These are phyloP conservation scores for Eimeria praecox DNA, from an alignment of 169 alveolate genomes.

Conservation along the genomic window DNA sequence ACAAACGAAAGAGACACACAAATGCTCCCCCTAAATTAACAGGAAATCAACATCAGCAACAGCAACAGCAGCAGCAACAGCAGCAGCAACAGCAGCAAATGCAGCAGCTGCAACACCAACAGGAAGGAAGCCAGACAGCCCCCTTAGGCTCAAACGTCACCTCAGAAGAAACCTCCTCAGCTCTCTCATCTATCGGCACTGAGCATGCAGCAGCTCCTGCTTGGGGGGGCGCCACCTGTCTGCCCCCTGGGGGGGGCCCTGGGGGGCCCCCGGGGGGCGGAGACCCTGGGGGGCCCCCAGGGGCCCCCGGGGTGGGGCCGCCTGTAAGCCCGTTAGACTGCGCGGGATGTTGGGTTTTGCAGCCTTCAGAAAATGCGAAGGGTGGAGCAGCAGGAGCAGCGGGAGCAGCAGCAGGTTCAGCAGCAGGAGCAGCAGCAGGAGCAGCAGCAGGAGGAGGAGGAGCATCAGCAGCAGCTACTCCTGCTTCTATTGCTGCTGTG, in stretches of 20 bases:
- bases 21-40: conserved; percentile 14
- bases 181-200: neutral
- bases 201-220: conserved; percentile 13
- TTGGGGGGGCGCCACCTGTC: neutral
- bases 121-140: neutral
- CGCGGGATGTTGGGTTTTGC: conserved; percentile 34
- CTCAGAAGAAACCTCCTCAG: neutral
- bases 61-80: conserved; percentile 56
- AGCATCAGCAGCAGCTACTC: neutral
- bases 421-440: neutral
- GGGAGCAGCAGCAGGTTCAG: neutral
- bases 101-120: neutral
- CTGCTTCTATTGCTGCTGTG: neutral
- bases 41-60: conserved; percentile 11
- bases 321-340: conserved; percentile 28
- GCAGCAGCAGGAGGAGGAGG: neutral
- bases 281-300: neutral
- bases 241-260: conserved; percentile 4
- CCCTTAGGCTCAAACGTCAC: neutral
- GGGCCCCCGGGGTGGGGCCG: too few species aligned
- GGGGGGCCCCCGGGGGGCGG: conserved; percentile 24
- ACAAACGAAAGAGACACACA: conserved; percentile 33
- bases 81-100: conserved; percentile 52
- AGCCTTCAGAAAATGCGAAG: neutral
- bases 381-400: conserved; percentile 43